These are phyloP conservation scores for Xylaria longipes DNA, from an alignment of 495 filamentous ascomycete genomes.

Conservation along the genomic window DNA sequence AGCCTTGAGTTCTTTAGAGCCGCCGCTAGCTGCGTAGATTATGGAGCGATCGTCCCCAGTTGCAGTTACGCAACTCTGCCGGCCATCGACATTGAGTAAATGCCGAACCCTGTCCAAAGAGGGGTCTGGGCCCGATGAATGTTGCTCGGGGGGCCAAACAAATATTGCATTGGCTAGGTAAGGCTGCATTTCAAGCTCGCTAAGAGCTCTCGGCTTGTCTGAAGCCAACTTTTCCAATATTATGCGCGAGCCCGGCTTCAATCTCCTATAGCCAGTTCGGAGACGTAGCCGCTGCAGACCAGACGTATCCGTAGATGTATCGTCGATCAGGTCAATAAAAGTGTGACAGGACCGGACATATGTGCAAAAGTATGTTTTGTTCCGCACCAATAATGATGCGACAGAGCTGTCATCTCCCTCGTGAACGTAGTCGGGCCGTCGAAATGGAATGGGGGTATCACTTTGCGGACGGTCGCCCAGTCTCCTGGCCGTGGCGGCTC, in stretches of 20 bases:
- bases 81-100: conserved; percentile 63
- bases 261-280: conserved; percentile 53
- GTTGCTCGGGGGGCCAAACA: conserved; percentile 65
- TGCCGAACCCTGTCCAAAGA: conserved; percentile 54
- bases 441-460: background rate
- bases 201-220: background rate
- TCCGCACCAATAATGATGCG: conserved; percentile 57
- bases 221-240: background rate
- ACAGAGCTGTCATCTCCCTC: conserved; percentile 49
- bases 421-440: conserved; percentile 48
- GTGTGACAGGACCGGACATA: conserved; percentile 66
- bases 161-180: conserved; percentile 55
- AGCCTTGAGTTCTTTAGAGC: conserved; percentile 43
- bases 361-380: conserved; percentile 63
- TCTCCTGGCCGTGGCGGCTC: conserved; percentile 25
- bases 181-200: background rate
- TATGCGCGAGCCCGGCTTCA: conserved; percentile 22
- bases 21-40: conserved; percentile 57
- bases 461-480: conserved; percentile 13
- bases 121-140: conserved; percentile 36
- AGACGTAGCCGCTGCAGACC: conserved; percentile 55
- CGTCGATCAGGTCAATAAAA: conserved; percentile 72
- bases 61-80: conserved; percentile 56
- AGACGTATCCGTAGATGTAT: conserved; percentile 46
- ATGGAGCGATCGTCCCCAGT: conserved; percentile 68